A percentile compares a stretch with the other conserved stretches of the same genome.
These are phyloP conservation scores for Inga leiocalycina DNA, from an alignment of 306 rosid species.

Conservation along the genomic window DNA sequence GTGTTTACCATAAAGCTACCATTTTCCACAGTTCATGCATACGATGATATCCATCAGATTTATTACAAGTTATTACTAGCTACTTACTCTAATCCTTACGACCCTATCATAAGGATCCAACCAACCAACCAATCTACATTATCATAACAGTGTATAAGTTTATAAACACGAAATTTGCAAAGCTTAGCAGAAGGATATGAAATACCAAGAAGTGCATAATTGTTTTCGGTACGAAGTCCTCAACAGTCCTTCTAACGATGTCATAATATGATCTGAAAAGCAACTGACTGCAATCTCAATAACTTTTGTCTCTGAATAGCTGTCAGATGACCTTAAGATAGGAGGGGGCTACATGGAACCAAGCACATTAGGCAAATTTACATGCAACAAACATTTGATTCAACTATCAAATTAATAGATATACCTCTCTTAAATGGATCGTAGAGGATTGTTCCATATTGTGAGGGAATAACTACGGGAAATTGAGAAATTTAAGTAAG, in stretches of 20 bases:
- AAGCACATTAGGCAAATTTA: slow-evolving; percentile 22
- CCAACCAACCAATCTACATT: slow-evolving; percentile 10
- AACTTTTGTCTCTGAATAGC: slow-evolving; percentile 70
- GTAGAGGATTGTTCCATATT: slow-evolving; percentile 61
- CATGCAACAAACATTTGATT: slow-evolving; percentile 22
- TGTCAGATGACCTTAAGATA: slow-evolving; percentile 78
- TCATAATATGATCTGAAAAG: slow-evolving; percentile 88
- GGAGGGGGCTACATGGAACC: slow-evolving; percentile 73
- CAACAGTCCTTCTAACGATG: slow-evolving; percentile 82
- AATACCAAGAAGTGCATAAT: slow-evolving; percentile 97
- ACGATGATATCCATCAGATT: slow-evolving; percentile 15
- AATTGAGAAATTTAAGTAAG: too few species aligned
- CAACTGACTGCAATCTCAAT: slow-evolving; percentile 71
- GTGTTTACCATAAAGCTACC: not conserved
- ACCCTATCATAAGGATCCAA: slow-evolving; percentile 9
- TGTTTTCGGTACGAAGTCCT: slow-evolving; percentile 88
- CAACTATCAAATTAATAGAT: not conserved
- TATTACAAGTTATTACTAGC: not conserved
- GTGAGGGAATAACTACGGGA: too few species aligned
- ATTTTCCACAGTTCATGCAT: not conserved
- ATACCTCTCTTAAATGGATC: slow-evolving; percentile 91
- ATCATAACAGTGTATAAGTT: slow-evolving; percentile 10
- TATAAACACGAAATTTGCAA: slow-evolving; percentile 3
- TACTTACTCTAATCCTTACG: not conserved
- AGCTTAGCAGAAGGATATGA: not conserved